A percentile compares a stretch with the other conserved stretches of the same genome.
phyloP scores from a whole-genome alignment of 2,329 filamentous ascomycete genomes.

The Botryotinia convoluta region DNA sequence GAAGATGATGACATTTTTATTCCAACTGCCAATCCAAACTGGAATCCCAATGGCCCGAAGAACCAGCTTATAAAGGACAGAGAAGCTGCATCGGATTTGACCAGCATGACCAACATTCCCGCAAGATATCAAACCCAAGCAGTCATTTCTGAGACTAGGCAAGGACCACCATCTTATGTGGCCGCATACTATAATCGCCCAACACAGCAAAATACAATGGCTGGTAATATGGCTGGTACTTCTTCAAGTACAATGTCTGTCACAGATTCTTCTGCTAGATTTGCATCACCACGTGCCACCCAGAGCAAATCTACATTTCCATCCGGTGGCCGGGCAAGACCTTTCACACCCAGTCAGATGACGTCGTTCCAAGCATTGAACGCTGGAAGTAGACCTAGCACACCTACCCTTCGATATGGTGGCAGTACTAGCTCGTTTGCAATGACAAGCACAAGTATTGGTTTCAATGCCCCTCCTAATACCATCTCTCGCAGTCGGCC shows the following conservation, averaged over 20 bases:
- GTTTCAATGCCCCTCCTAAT: constrained; percentile 9
- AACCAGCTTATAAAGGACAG: constrained; percentile 1
- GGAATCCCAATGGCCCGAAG: not conserved
- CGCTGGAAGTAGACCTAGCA: constrained; percentile 1
- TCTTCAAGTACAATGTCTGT: not conserved
- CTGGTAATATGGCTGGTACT: not conserved
- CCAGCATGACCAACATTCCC: not conserved
- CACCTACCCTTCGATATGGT: constrained; percentile 14
- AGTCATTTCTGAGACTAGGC: not conserved
- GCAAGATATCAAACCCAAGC: not conserved
- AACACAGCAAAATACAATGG: not conserved
- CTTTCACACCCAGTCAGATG: constrained; percentile 13
- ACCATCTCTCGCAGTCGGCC: constrained; percentile 17
- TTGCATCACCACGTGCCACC: constrained; percentile 5
- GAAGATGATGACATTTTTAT: constrained; percentile 12
- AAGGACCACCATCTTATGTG: constrained; percentile 1
- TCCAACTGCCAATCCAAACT: not conserved
- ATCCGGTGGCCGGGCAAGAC: constrained; percentile 10
- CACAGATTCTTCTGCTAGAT: not conserved
- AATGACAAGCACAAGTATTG: constrained; percentile 2
- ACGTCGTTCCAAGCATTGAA: constrained; percentile 14
- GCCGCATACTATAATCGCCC: constrained; percentile 13
- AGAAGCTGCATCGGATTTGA: not conserved
- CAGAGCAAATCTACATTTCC: constrained; percentile 15
- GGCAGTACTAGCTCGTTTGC: not conserved